Base-by-base conservation (phyloP, 768 basidiomycete species). In the Zangia roseola region DNA sequence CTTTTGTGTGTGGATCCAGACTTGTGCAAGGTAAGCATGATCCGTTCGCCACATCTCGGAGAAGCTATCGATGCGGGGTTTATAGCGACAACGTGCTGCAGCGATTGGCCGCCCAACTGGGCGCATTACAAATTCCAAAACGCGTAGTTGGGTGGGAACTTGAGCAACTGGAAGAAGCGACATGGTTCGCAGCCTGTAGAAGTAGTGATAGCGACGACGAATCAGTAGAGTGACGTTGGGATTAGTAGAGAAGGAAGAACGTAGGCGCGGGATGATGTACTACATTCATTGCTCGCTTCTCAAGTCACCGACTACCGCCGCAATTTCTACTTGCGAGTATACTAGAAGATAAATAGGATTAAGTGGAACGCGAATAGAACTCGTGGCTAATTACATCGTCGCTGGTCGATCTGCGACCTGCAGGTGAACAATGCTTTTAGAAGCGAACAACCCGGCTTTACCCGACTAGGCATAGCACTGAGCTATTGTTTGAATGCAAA, bases 1-100 rank as follows among this genome's bases (percentile, higher is more conserved):
- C 60, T 85, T 88, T 57, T 88, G 86, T 56, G 78, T 83, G n/a
- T 92, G 91, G 91, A 72, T 79, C 30, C 84, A 89, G 57, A 72
- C 78, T 9, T 74, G 74, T 56, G 82, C 86, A n/a, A 81, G 76
- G 90, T 91, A 57, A 52, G 81, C n/a, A 31, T 49, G 20, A 14
- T 17, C 37, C n/a, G 21, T 14, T 23, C 16, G 43, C 23, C 28
- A 43, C 39, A 20, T 42, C 30, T 25, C 43, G 45, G 19, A 31
- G 31, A 16, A 31, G 31, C 14, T 39, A 49, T 43, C 35, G 39
- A 47, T n/a, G n/a, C 39, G 40, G 40, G 12, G 9, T 55, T 47
- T 40, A 43, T 57, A 92, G 90, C 43, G 86, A 92, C 45, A 74
- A 76, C 16, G 58, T 69, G 26, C 65, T 91, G 35, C 47, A 56